Base-by-base conservation (phyloP, 805 yeast species). In the Lachancea sp. region DNA sequence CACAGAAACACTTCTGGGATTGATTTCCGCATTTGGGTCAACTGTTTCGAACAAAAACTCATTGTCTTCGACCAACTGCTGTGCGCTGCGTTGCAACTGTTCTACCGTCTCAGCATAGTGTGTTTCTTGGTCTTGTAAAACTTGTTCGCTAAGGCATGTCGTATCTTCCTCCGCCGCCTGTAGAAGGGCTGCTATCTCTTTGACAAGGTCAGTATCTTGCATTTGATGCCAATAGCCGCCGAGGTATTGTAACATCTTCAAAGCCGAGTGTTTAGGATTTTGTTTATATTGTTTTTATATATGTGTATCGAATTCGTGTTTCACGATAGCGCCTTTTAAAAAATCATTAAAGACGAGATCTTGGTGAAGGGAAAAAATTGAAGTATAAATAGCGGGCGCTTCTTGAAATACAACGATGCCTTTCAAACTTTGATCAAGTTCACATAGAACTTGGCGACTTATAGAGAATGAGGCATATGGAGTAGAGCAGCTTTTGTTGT, bases 71-170 rank as follows among this genome's bases (percentile, higher is more conserved):
- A 45, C 39, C 38, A 60, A 42, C 17, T 54, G 52, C 4, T 42
- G 36, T 9, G 54, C 49, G 29, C 52, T 58, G 30, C 54, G 59
- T 9, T 54, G 50, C 13, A 57, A 49, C 37, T 58, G 62, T 11
- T 50, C 49, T 8, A 56, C 38, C 2, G 57, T 45, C 7, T 55
- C 46, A 6, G 29, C 32, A 20, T 49, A 37, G 37, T 52, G 49
- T 26, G 47, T 46, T 36, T 58, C 63, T 45, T 59, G 64, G 17
- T 48, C 49, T 18, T 32, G 38, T 22, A 59, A 38, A 13, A 49
- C 48, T 11, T 52, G 43, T 15, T 53, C 58, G 37, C 58, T 51
- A 9, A 39, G 41, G 25, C 37, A 42, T 1, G 58, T 45, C 2
- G 52, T 42, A 19, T 49, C 48, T 25, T 43, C 43, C 29, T 58